Conservation (phyloP, 192 early-diverging fungal genomes). For the Backusella westeae region DNA sequence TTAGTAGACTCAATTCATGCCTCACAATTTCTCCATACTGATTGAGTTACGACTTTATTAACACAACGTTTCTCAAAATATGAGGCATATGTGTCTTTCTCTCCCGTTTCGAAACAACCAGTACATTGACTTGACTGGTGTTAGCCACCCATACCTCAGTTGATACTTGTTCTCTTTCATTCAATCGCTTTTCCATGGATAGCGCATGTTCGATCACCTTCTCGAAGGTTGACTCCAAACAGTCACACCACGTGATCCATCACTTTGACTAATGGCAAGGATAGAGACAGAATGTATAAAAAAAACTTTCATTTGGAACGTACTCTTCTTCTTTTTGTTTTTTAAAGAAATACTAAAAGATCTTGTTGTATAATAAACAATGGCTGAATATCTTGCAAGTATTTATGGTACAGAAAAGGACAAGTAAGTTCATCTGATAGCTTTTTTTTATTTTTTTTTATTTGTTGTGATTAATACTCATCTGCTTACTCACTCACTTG, state of each 20-base stretch:
- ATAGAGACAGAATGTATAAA: background rate
- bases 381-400: conserved; percentile 81
- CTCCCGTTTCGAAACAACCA: no score
- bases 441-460: background rate
- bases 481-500: background rate
- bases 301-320: background rate
- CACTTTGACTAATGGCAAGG: background rate
- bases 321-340: background rate
- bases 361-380: conserved; percentile 21
- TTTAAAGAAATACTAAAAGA: background rate
- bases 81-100: no score
- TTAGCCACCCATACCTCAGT: no score
- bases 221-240: background rate
- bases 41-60: no score
- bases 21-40: no score
- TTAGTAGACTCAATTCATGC: no score
- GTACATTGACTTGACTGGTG: no score
- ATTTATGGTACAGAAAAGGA: conserved; percentile 99
- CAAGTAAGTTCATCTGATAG: conserved; percentile 54
- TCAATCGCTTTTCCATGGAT: background rate
- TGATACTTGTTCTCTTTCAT: background rate
- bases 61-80: no score
- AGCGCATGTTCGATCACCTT: background rate
- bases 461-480: background rate
- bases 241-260: background rate